Conservation (phyloP, 164 flowering plant species). For the Vitis vinifera region ASM3070453v1 NC_081823.1:22443001-22443500, state of each 20-base stretch:
- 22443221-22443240: constrained; percentile 37
- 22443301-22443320: constrained; percentile 41
- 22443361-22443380: constrained; percentile 40
- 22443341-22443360: constrained; percentile 33
- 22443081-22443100: constrained; percentile 39
- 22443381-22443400: constrained; percentile 46
- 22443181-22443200: constrained; percentile 48
- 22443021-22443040: constrained; percentile 35
- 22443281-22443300: constrained; percentile 57
- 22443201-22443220: constrained; percentile 40
- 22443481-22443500: constrained; percentile 80
- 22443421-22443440: constrained; percentile 60
- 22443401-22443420: constrained; percentile 52
- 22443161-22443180: constrained; percentile 37
- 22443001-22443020: constrained; percentile 30
- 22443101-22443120: constrained; percentile 43
- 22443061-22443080: constrained; percentile 30
- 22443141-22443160: constrained; percentile 37
- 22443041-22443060: constrained; percentile 41
- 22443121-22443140: constrained; percentile 36
- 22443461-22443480: constrained; percentile 76
- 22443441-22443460: constrained; percentile 77
- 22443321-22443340: constrained; percentile 32
- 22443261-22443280: constrained; percentile 67
- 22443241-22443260: constrained; percentile 49